phyloP scores from a whole-genome alignment of 2,329 filamentous ascomycete species.

The Scopulariopsis brevicaulis region DNA sequence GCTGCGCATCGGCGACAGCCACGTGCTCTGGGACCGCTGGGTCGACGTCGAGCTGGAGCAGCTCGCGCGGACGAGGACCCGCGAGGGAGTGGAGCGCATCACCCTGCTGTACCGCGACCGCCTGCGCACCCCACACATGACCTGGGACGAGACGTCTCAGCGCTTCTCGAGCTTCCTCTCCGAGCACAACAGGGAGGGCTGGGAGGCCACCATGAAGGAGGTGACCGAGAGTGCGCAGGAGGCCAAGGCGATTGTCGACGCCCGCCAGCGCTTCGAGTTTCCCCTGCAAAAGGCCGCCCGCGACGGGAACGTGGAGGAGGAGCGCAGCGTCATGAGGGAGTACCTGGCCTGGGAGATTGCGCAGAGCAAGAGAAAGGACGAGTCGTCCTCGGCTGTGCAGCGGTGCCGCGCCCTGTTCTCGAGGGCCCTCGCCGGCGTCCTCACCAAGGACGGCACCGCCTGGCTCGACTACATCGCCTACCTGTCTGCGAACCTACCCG shows the following conservation, averaged over 20 bases:
- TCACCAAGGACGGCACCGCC: slow-evolving; percentile 60
- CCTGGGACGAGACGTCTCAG: slow-evolving; percentile 65
- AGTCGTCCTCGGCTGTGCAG: slow-evolving; percentile 25
- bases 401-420: slow-evolving; percentile 60
- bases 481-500: slow-evolving; percentile 36
- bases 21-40: slow-evolving; percentile 71
- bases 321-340: slow-evolving; percentile 41
- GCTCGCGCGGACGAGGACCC: slow-evolving; percentile 41
- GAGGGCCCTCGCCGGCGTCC: slow-evolving; percentile 58
- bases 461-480: slow-evolving; percentile 84
- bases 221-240: slow-evolving; percentile 50
- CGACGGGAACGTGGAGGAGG: slow-evolving; percentile 40
- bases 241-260: slow-evolving; percentile 47
- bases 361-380: slow-evolving; percentile 34
- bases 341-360: slow-evolving; percentile 82
- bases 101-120: slow-evolving; percentile 60
- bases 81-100: slow-evolving; percentile 51
- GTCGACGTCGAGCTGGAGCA: slow-evolving; percentile 60
- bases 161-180: slow-evolving; percentile 66
- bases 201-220: slow-evolving; percentile 63
- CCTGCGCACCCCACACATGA: slow-evolving; percentile 59
- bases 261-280: slow-evolving; percentile 58
- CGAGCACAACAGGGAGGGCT: slow-evolving; percentile 57
- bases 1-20: slow-evolving; percentile 66
- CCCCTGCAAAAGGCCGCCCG: slow-evolving; percentile 48